Percentiles rank a stretch among this genome's conserved stretches.
Conservation (phyloP, 208 protist genomes). For the Novymonas esmeraldas region DNA sequence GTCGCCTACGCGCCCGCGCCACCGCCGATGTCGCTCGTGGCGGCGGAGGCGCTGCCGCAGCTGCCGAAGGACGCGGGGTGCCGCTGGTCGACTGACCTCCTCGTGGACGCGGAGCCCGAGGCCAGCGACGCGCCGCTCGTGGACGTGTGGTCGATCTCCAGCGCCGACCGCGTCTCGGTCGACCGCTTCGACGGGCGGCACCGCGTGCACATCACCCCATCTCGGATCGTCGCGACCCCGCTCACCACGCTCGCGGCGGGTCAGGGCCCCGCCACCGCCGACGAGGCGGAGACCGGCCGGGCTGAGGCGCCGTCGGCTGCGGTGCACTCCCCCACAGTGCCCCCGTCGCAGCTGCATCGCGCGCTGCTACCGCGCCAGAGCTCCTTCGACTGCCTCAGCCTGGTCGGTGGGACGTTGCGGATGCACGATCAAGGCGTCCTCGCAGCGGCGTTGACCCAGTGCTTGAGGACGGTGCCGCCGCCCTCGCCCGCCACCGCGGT, state of each 20-base stretch:
- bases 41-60: no score
- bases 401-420: not conserved
- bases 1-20: no score
- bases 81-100: no score
- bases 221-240: not conserved
- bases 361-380: not conserved
- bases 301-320: no score
- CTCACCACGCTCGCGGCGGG: not conserved
- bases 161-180: no score
- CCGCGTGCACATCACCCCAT: not conserved
- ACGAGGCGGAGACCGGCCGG: no score
- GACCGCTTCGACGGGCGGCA: not conserved
- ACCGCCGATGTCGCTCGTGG: no score
- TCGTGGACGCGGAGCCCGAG: no score
- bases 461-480: no score
- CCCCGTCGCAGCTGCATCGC: not conserved
- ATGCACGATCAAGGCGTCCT: not conserved
- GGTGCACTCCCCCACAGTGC: no score
- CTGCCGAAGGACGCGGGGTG: not conserved
- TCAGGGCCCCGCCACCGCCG: not conserved
- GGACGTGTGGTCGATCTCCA: not conserved
- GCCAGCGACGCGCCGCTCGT: not conserved
- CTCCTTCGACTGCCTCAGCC: slow-evolving; percentile 3
- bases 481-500: no score
- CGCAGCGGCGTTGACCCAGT: not conserved